phyloP scores from a whole-genome alignment of 805 yeast species.

The Henningerozyma blattae region DNA sequence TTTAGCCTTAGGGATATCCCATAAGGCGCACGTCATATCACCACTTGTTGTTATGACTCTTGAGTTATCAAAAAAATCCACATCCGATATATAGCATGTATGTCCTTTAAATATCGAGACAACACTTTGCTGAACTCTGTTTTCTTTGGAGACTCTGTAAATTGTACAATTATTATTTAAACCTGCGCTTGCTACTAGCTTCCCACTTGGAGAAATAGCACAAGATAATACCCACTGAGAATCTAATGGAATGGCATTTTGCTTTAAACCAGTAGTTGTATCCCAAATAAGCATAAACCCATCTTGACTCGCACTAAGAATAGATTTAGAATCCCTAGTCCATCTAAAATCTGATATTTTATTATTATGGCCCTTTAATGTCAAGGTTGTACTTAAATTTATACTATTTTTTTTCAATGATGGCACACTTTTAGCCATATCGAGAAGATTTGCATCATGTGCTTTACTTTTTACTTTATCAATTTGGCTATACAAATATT shows the following conservation, averaged over 20 bases:
- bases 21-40: conserved; percentile 64
- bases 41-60: conserved; percentile 63
- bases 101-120: conserved; percentile 64
- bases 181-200: conserved; percentile 69
- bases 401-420: conserved; percentile 12
- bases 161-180: conserved; percentile 69
- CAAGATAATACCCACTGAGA: conserved; percentile 73
- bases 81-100: conserved; percentile 66
- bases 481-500: conserved; percentile 37
- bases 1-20: conserved; percentile 64
- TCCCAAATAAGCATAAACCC: conserved; percentile 83
- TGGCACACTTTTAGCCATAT: conserved; percentile 24
- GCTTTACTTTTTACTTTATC: conserved; percentile 31
- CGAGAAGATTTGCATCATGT: conserved; percentile 34
- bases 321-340: conserved; percentile 46
- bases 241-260: conserved; percentile 57
- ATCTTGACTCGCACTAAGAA: conserved; percentile 75
- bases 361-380: conserved; percentile 47
- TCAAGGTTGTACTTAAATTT: conserved; percentile 27
- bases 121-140: conserved; percentile 29
- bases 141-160: conserved; percentile 34
- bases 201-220: conserved; percentile 56
- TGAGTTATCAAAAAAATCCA: conserved; percentile 50
- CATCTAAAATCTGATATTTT: conserved; percentile 62
- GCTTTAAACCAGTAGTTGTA: conserved; percentile 55